Conservation (phyloP, 2,329 filamentous ascomycete species). For the Ascochyta koolunga region DNA sequence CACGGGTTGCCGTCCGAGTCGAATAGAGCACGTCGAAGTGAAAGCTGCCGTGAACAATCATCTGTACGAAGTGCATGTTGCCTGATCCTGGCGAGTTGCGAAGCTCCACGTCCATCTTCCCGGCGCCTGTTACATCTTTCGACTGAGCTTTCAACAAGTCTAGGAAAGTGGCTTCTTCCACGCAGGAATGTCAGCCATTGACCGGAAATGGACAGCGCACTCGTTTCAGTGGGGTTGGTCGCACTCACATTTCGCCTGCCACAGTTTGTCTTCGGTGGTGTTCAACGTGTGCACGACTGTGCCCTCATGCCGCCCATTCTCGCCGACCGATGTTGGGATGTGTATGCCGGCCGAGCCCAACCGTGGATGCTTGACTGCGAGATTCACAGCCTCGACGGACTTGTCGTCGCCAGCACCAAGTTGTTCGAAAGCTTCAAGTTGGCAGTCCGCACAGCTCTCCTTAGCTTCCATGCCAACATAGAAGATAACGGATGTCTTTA, state of each 20-base stretch:
- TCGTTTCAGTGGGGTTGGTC: background rate
- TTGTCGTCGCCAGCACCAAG: conserved; percentile 55
- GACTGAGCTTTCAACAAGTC: conserved; percentile 68
- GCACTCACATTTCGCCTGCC: conserved; percentile 74
- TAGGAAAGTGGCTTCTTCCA: conserved; percentile 62
- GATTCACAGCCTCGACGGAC: conserved; percentile 65
- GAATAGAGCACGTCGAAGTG: conserved; percentile 91
- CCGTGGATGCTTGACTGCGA: conserved; percentile 71
- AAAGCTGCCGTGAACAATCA: conserved; percentile 84
- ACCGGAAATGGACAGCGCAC: background rate
- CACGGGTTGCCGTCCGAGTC: conserved; percentile 68
- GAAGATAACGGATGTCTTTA: conserved; percentile 80
- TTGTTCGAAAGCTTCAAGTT: conserved; percentile 62
- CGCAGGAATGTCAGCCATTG: conserved; percentile 35
- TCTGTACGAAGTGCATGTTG: conserved; percentile 87
- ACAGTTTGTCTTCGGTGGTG: conserved; percentile 69
- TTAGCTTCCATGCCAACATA: conserved; percentile 79
- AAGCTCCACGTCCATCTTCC: conserved; percentile 51
- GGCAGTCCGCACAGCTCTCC: conserved; percentile 54
- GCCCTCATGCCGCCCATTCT: conserved; percentile 59
- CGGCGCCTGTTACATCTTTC: conserved; percentile 18
- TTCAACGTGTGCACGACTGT: conserved; percentile 75
- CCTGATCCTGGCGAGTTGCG: conserved; percentile 70
- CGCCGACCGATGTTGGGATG: conserved; percentile 67
- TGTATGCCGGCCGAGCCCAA: conserved; percentile 81